phyloP scores from a whole-genome alignment of 1,284 basidiomycete species.

The Mrakiaceae sp. region DNA sequence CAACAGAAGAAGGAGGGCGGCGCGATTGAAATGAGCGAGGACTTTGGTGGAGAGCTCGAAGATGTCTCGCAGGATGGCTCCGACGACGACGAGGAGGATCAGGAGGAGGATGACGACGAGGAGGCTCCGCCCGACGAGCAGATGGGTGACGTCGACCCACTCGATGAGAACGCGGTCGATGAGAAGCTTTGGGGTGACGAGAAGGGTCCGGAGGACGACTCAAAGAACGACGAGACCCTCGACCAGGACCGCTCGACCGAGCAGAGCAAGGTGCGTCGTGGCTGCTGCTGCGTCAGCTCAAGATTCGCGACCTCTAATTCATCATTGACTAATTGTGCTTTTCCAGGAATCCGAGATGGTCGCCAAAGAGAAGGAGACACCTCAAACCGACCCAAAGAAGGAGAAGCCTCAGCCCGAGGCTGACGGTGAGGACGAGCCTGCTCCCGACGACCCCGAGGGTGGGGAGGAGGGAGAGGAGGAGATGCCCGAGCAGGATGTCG shows the following conservation, averaged over 20 bases:
- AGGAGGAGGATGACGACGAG: conserved; percentile 47
- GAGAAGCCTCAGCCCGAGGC: conserved; percentile 33
- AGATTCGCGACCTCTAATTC: neutral
- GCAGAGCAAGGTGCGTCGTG: conserved; percentile 27
- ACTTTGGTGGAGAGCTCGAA: conserved; percentile 67
- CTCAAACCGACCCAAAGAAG: conserved; percentile 28
- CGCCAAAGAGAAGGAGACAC: conserved; percentile 53
- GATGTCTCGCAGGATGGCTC: conserved; percentile 44
- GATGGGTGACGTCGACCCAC: conserved; percentile 69
- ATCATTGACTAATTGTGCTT: neutral
- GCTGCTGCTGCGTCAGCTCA: neutral
- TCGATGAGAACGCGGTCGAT: conserved; percentile 80
- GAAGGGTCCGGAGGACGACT: conserved; percentile 40
- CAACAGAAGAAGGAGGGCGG: conserved; percentile 46
- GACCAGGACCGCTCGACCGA: conserved; percentile 27
- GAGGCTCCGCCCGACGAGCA: conserved; percentile 66
- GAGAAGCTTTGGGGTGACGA: conserved; percentile 97
- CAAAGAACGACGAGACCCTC: conserved; percentile 37
- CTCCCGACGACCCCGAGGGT: conserved; percentile 23
- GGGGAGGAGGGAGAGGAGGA: conserved; percentile 29
- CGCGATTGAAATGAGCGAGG: conserved; percentile 47
- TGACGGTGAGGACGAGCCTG: conserved; percentile 28
- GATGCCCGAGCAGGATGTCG: conserved; percentile 35
- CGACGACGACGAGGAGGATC: conserved; percentile 46
- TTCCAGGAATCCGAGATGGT: conserved; percentile 53